Evolutionary conservation across 768 basidiomycete species (phyloP).

Genomic region (Galerina marginata): DNA sequence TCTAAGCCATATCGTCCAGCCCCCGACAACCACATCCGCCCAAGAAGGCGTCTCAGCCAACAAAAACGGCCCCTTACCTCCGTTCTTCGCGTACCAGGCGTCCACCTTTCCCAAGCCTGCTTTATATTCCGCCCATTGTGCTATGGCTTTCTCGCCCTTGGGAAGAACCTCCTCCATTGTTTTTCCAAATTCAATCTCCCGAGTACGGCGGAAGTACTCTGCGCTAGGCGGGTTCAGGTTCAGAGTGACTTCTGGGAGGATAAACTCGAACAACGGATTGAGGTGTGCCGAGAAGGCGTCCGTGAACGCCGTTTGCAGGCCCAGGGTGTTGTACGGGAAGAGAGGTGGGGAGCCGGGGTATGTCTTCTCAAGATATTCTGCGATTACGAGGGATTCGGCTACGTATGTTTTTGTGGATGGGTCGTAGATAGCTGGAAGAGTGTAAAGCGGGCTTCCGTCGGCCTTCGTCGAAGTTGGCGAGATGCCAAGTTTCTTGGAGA

Average conservation of each 20-base stretch:
- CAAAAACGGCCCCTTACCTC: conserved; percentile 32
- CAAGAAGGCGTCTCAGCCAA: conserved; percentile 40
- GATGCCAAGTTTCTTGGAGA: conserved; percentile 37
- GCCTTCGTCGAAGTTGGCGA: conserved; percentile 31
- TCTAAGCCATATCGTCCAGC: conserved; percentile 28
- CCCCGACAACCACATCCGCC: conserved; percentile 44
- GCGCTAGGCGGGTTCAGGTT: conserved; percentile 20
- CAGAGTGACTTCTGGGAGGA: conserved; percentile 5
- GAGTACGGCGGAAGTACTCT: conserved; percentile 40
- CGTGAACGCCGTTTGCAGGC: conserved; percentile 19
- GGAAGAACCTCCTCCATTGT: conserved; percentile 40
- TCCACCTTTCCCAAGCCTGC: conserved; percentile 28
- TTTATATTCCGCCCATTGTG: conserved; percentile 38
- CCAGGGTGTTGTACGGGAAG: conserved; percentile 25
- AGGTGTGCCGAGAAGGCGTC: not conserved
- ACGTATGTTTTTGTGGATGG: conserved; percentile 38
- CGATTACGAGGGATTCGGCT: conserved; percentile 48
- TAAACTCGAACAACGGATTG: conserved; percentile 1
- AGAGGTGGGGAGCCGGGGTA: conserved; percentile 41
- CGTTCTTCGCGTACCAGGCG: conserved; percentile 30
- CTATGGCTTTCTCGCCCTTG: conserved; percentile 29
- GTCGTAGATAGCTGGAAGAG: conserved; percentile 48
- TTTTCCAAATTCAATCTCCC: conserved; percentile 34
- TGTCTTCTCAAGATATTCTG: conserved; percentile 48
- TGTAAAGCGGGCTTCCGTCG: conserved; percentile 41